phyloP scores from a whole-genome alignment of 345 rosid genomes.

The Citrus inodora region DNA sequence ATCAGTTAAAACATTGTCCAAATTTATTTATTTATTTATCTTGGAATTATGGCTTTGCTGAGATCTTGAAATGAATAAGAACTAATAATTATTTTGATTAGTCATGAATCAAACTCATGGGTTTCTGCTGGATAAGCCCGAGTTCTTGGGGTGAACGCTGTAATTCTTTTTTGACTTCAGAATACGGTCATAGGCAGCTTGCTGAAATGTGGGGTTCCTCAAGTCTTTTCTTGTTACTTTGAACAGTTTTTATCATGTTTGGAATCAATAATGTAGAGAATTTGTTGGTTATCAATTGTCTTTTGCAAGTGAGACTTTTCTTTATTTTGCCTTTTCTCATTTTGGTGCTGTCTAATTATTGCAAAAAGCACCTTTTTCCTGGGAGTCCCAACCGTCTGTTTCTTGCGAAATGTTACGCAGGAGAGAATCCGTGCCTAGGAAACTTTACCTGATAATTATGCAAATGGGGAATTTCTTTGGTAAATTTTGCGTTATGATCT shows the following conservation, averaged over 20 bases:
- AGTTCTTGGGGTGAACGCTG: not conserved
- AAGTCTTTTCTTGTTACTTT: not conserved
- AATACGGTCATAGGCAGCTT: not conserved
- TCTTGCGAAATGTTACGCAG: not conserved
- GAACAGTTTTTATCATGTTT: not conserved
- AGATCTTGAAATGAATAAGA: slow-evolving; percentile 13
- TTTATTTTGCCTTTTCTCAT: not conserved
- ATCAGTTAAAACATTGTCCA: not conserved
- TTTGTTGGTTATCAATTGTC: slow-evolving; percentile 4
- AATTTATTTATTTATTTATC: not conserved
- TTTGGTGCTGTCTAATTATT: slow-evolving; percentile 6
- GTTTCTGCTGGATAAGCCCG: not conserved
- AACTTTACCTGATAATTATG: not conserved
- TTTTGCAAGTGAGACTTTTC: not conserved
- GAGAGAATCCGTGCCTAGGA: slow-evolving; percentile 3
- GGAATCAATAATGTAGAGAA: not conserved
- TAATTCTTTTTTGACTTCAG: not conserved
- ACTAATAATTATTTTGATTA: not conserved
- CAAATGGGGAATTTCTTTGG: not conserved
- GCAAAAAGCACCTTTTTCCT: not conserved
- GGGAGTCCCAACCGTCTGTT: not conserved
- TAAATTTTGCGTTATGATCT: not conserved
- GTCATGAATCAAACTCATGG: not conserved
- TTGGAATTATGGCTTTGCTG: not conserved
- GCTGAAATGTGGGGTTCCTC: not conserved